Evolutionary conservation across 2,329 filamentous ascomycete genomes (phyloP).

Genomic region (Orbilia blumenaviensis): DNA sequence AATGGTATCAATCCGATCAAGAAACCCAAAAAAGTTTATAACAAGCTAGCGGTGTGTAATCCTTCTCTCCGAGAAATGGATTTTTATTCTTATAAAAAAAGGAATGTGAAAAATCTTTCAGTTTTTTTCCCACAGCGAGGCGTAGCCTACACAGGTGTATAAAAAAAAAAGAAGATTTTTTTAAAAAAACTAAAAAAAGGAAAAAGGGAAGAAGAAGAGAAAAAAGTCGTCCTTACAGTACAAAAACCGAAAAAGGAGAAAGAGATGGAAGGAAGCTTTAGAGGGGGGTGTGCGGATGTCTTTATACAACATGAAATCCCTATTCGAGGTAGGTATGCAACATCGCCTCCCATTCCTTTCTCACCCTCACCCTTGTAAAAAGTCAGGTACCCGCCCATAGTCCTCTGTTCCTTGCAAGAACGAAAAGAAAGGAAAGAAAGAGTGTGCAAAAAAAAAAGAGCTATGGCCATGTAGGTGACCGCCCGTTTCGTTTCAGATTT

Average conservation of each 20-base stretch:
- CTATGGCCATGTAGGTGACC: constrained; percentile 36
- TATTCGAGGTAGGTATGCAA: neutral
- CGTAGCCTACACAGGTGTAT: constrained; percentile 28
- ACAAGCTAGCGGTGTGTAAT: constrained; percentile 6
- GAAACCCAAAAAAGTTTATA: neutral
- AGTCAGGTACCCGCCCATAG: constrained; percentile 4
- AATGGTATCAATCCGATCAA: constrained; percentile 12
- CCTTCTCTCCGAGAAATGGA: constrained; percentile 31
- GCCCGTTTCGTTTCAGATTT: constrained; percentile 37
- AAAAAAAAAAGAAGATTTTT: neutral
- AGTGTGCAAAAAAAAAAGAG: no score
- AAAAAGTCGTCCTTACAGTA: neutral
- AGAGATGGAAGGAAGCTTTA: neutral
- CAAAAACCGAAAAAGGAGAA: neutral
- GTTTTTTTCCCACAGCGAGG: constrained; percentile 26
- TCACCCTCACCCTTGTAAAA: neutral
- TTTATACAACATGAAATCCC: constrained; percentile 26
- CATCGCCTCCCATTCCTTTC: neutral
- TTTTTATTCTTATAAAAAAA: constrained; percentile 21
- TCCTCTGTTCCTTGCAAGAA: constrained; percentile 13
- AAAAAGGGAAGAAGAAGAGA: constrained; percentile 10
- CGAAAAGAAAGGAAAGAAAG: constrained; percentile 14
- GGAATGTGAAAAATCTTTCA: constrained; percentile 46
- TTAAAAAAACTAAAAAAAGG: neutral
- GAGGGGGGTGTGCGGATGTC: neutral